Conservation (phyloP, 2,329 filamentous ascomycete species). For the Fusarium sublunatum region DNA sequence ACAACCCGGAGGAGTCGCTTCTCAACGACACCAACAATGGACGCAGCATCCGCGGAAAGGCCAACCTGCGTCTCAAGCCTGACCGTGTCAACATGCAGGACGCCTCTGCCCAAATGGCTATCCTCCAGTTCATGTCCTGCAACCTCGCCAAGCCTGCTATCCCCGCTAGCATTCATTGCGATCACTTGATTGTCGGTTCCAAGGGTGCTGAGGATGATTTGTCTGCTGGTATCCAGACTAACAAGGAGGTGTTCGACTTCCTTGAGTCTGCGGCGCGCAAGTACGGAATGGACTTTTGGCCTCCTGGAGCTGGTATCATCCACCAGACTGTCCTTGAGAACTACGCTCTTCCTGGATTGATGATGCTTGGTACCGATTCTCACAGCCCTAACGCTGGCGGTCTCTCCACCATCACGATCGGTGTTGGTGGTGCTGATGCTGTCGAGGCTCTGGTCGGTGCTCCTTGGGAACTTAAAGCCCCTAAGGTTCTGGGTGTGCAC, state of each 20-base stretch:
- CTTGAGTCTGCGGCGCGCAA: conserved; percentile 90
- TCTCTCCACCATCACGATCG: conserved; percentile 91
- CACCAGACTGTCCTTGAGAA: conserved; percentile 99
- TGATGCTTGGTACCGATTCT: conserved; percentile 99
- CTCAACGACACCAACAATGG: conserved; percentile 86
- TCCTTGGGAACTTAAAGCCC: conserved; percentile 97
- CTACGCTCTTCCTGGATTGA: conserved; percentile 94
- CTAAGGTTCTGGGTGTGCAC: conserved; percentile 86
- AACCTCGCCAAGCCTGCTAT: conserved; percentile 89
- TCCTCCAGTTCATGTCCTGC: conserved; percentile 99
- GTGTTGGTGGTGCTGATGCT: conserved; percentile 95
- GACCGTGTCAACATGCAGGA: conserved; percentile 99
- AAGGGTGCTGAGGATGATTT: conserved; percentile 89
- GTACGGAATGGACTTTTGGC: conserved; percentile 97
- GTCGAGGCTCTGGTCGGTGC: conserved; percentile 96
- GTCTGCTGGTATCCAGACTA: conserved; percentile 84
- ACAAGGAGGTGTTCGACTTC: conserved; percentile 98
- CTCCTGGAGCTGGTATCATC: conserved; percentile 92
- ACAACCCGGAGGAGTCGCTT: conserved; percentile 88
- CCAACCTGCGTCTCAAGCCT: conserved; percentile 96
- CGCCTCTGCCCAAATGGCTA: conserved; percentile 97
- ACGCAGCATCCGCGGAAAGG: conserved; percentile 82
- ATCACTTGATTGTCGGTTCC: conserved; percentile 98
- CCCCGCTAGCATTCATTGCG: conserved; percentile 97
- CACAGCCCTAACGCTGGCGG: conserved; percentile 98